Evolutionary conservation across 352 stramenopile genomes (phyloP).

Genomic region (Phytopythium cucurbitacearum): DNA sequence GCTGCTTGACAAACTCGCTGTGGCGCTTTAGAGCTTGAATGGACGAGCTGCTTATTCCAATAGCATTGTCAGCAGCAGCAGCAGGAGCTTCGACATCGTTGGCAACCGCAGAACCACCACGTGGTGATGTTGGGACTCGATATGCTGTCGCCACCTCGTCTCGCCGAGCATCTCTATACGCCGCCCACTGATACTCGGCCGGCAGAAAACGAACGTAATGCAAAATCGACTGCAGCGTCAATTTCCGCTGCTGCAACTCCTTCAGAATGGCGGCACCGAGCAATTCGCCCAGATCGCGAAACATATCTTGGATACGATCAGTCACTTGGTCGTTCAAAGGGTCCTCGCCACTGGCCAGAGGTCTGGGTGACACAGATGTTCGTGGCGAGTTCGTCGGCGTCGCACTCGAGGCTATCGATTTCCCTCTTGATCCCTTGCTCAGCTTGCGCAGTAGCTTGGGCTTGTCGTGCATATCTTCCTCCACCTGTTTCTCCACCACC

Average conservation of each 20-base stretch:
- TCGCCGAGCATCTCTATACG: conserved; percentile 53
- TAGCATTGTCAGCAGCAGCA: background rate
- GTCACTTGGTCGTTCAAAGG: conserved; percentile 36
- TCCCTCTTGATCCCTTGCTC: conserved; percentile 28
- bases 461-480: conserved; percentile 31
- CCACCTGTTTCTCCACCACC: conserved; percentile 49
- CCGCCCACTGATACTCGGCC: conserved; percentile 53
- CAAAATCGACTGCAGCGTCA: conserved; percentile 45
- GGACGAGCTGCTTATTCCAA: background rate
- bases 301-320: conserved; percentile 72
- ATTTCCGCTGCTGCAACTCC: conserved; percentile 46
- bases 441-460: conserved; percentile 54
- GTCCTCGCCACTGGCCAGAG: background rate
- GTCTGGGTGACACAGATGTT: no score
- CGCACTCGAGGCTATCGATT: background rate
- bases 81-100: background rate
- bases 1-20: conserved; percentile 69
- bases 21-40: conserved; percentile 40
- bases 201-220: conserved; percentile 70
- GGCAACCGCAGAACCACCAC: background rate
- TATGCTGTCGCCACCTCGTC: conserved; percentile 54
- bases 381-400: conserved; percentile 3
- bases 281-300: conserved; percentile 46
- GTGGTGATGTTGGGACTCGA: background rate
- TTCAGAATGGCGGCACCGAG: conserved; percentile 43